Evolutionary conservation across 208 protist genomes (phyloP).

Genomic region (Phytomonas francai): DNA sequence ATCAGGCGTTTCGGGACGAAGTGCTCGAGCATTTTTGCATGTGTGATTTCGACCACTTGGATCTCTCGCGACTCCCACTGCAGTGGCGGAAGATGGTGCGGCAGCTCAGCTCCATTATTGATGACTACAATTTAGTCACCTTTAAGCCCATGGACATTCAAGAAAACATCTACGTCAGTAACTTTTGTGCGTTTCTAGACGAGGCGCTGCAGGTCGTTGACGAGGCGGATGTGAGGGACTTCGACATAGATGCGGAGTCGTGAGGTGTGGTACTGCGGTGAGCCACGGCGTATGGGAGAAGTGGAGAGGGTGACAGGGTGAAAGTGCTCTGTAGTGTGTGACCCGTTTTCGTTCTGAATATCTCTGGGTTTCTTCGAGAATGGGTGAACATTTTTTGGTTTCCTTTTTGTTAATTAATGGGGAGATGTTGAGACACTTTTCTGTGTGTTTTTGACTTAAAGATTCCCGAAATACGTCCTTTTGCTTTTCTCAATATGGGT

Average conservation of each 20-base stretch:
- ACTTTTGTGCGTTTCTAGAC: constrained; percentile 65
- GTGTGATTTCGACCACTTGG: constrained; percentile 85
- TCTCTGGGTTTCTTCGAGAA: not conserved
- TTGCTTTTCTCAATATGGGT: too few species aligned
- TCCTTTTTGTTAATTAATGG: not conserved
- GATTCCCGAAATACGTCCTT: too few species aligned
- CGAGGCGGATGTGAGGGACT: constrained; percentile 79
- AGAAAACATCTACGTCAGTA: constrained; percentile 53
- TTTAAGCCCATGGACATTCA: constrained; percentile 79
- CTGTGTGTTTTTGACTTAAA: too few species aligned
- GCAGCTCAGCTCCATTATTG: constrained; percentile 50
- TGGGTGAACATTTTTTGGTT: not conserved
- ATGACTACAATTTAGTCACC: constrained; percentile 78
- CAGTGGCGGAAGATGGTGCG: constrained; percentile 66
- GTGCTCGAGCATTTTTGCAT: constrained; percentile 77
- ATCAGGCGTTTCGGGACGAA: constrained; percentile 55
- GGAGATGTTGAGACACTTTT: too few species aligned
- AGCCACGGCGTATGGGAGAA: not conserved
- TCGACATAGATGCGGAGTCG: constrained; percentile 28
- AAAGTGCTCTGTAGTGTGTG: not conserved
- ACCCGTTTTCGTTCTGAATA: not conserved
- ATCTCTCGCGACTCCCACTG: constrained; percentile 53
- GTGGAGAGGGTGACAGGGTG: not conserved
- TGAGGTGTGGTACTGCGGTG: not conserved
- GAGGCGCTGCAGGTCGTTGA: constrained; percentile 83